Evolutionary conservation across 208 protist species (phyloP).

Genomic region (Strigomonas oncopelti): DNA sequence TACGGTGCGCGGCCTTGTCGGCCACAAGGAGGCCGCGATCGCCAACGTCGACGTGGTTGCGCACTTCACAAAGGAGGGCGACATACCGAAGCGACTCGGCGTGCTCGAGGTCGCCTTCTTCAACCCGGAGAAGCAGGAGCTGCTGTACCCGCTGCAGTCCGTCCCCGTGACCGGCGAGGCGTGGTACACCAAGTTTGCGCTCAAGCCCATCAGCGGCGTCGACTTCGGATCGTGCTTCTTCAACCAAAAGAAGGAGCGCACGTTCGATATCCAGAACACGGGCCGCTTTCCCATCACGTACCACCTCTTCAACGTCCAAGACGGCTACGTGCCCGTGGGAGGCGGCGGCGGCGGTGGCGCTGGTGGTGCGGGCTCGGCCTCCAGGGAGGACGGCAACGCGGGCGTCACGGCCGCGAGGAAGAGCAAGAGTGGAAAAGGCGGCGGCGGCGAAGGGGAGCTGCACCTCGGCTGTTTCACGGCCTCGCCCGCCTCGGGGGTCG

Average conservation of each 20-base stretch:
- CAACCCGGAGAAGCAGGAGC: slow-evolving; percentile 66
- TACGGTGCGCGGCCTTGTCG: slow-evolving; percentile 74
- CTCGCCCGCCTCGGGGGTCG: slow-evolving; percentile 50
- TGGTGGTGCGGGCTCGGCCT: background rate
- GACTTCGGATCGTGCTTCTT: slow-evolving; percentile 94
- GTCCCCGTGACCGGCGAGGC: slow-evolving; percentile 80
- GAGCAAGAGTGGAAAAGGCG: background rate
- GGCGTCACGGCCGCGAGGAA: slow-evolving; percentile 22
- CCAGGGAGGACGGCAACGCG: background rate
- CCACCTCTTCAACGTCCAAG: slow-evolving; percentile 74
- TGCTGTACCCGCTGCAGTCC: slow-evolving; percentile 80
- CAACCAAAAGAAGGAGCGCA: slow-evolving; percentile 70
- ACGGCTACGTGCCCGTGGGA: slow-evolving; percentile 21
- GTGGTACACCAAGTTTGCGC: slow-evolving; percentile 85
- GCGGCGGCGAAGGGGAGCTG: slow-evolving; percentile 42
- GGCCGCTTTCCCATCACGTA: slow-evolving; percentile 83
- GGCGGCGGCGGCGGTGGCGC: background rate
- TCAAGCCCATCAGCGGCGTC: slow-evolving; percentile 86
- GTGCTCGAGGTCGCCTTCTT: slow-evolving; percentile 86
- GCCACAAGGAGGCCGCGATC: slow-evolving; percentile 85
- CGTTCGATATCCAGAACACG: slow-evolving; percentile 88
- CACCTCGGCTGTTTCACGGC: slow-evolving; percentile 76
- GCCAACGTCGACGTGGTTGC: slow-evolving; percentile 74
- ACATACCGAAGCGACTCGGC: slow-evolving; percentile 66
- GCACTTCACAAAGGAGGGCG: slow-evolving; percentile 71